Evolutionary conservation across 2,329 filamentous ascomycete species (phyloP).

Genomic region (Daldinia sp.): DNA sequence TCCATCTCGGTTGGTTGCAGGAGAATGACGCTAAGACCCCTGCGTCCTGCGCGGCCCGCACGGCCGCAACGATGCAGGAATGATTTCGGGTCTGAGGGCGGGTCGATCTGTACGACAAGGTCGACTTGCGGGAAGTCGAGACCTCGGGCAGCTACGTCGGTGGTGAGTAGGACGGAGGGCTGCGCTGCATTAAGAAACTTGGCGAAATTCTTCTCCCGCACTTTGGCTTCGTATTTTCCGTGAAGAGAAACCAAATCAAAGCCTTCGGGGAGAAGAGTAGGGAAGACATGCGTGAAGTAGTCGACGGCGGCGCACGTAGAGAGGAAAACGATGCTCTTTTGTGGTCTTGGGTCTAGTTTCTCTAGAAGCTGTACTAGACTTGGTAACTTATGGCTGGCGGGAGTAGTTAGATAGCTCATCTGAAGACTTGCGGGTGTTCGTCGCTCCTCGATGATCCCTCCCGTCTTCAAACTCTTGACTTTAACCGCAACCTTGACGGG

Average conservation of each 20-base stretch:
- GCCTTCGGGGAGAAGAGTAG: slow-evolving; percentile 71
- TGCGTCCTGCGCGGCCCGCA: slow-evolving; percentile 86
- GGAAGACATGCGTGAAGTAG: slow-evolving; percentile 86
- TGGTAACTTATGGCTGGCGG: slow-evolving; percentile 82
- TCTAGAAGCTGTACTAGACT: slow-evolving; percentile 75
- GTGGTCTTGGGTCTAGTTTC: slow-evolving; percentile 74
- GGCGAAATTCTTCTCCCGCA: slow-evolving; percentile 86
- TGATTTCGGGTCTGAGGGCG: slow-evolving; percentile 84
- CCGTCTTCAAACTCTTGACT: slow-evolving; percentile 77
- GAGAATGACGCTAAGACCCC: slow-evolving; percentile 85
- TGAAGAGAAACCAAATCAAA: slow-evolving; percentile 83
- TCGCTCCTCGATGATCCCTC: slow-evolving; percentile 76
- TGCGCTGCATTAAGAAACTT: slow-evolving; percentile 78
- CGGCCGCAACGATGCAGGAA: slow-evolving; percentile 94
- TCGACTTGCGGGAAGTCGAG: slow-evolving; percentile 93
- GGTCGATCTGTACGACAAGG: slow-evolving; percentile 88
- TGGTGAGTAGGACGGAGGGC: slow-evolving; percentile 86
- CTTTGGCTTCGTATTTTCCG: slow-evolving; percentile 88
- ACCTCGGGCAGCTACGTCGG: slow-evolving; percentile 88
- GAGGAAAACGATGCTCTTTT: slow-evolving; percentile 89
- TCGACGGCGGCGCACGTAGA: slow-evolving; percentile 95
- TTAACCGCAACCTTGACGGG: slow-evolving; percentile 95
- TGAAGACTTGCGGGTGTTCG: slow-evolving; percentile 91
- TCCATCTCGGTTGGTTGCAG: slow-evolving; percentile 87
- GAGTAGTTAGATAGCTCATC: slow-evolving; percentile 83